Conservation (phyloP, 805 yeast species). For the Pichia membranifaciens region DNA sequence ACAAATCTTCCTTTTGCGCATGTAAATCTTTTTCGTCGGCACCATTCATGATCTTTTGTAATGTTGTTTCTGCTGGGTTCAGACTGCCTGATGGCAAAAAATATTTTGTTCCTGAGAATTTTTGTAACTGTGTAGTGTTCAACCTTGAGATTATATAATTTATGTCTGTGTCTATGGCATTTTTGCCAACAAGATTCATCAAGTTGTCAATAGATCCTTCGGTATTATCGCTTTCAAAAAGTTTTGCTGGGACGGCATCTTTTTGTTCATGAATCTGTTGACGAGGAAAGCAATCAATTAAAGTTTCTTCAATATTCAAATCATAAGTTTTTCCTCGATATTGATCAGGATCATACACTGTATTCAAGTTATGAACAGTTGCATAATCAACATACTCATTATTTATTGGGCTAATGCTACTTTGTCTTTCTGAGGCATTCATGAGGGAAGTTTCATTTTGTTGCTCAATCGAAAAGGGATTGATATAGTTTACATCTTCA, state of each 20-base stretch:
- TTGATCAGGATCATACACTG: neutral
- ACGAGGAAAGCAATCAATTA: too few species aligned
- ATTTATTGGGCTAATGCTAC: too few species aligned
- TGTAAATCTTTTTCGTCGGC: neutral
- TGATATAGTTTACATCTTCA: too few species aligned
- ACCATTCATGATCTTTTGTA: neutral
- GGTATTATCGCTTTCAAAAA: neutral
- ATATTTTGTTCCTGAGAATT: conserved; percentile 1
- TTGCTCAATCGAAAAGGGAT: too few species aligned
- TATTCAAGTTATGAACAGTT: neutral
- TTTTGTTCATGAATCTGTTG: too few species aligned
- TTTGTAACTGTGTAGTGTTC: conserved; percentile 5
- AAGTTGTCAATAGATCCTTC: neutral
- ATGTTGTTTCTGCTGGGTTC: neutral
- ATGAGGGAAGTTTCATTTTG: too few species aligned
- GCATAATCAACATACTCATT: too few species aligned
- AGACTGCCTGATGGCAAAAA: neutral
- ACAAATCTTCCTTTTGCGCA: neutral
- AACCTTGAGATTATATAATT: neutral
- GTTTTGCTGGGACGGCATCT: too few species aligned
- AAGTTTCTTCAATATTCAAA: neutral
- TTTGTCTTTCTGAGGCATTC: too few species aligned
- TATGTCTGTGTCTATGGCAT: neutral
- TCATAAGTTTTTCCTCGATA: neutral
- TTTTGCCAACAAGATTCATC: neutral